phyloP scores from a whole-genome alignment of 2,329 filamentous ascomycete genomes.

The Cladophialophora immunda region DNA sequence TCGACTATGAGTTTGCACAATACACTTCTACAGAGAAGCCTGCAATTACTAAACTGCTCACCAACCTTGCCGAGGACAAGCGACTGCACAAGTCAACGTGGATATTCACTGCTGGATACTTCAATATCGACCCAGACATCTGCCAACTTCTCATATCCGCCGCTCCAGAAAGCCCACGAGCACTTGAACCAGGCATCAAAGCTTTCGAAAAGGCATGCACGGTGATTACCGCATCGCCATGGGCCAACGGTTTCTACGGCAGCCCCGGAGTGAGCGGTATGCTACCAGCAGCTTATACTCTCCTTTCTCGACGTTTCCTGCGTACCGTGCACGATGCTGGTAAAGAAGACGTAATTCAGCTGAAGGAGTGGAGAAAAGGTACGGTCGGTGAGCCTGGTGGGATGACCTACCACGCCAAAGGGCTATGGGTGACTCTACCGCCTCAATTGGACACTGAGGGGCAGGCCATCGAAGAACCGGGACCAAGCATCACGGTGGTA shows the following conservation, averaged over 20 bases:
- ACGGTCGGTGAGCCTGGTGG: slow-evolving; percentile 81
- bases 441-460: slow-evolving; percentile 29
- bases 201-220: slow-evolving; percentile 66
- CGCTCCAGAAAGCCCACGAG: slow-evolving; percentile 42
- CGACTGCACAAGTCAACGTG: slow-evolving; percentile 76
- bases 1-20: slow-evolving; percentile 38
- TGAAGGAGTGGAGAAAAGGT: slow-evolving; percentile 89
- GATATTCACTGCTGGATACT: slow-evolving; percentile 98
- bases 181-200: slow-evolving; percentile 28
- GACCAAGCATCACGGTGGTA: slow-evolving; percentile 81
- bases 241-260: slow-evolving; percentile 94
- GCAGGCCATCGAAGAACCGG: slow-evolving; percentile 56
- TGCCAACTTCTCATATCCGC: slow-evolving; percentile 79
- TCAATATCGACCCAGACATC: slow-evolving; percentile 90
- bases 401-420: slow-evolving; percentile 99
- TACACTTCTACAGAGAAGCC: slow-evolving; percentile 90
- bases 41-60: slow-evolving; percentile 77
- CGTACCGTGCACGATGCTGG: slow-evolving; percentile 65
- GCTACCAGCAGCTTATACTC: slow-evolving; percentile 89
- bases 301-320: slow-evolving; percentile 84
- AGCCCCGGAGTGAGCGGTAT: slow-evolving; percentile 89
- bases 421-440: slow-evolving; percentile 50
- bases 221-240: slow-evolving; percentile 89
- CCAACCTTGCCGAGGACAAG: slow-evolving; percentile 67
- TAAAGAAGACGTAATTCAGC: slow-evolving; percentile 66